A percentile compares a stretch with the other conserved stretches of the same genome.
phyloP scores from a whole-genome alignment of 768 basidiomycete species.

The Porphyrellus cyaneotinctus region DNA sequence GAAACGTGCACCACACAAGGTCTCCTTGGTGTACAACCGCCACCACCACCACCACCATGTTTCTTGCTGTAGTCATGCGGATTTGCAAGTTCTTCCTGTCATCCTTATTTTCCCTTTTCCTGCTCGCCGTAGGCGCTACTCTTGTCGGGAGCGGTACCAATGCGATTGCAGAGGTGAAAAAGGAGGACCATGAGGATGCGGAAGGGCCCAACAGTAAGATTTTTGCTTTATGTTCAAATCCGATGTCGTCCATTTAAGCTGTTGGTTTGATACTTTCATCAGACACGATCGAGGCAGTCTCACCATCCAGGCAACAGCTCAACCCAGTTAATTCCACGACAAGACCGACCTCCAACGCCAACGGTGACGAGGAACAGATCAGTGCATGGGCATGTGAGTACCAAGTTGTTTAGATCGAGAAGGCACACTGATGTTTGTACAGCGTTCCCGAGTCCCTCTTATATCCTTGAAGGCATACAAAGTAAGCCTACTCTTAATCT shows the following conservation, averaged over 20 bases:
- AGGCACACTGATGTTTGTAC: not conserved
- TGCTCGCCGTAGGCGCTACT: not conserved
- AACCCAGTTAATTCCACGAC: too few relatives aligned
- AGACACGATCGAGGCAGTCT: not conserved
- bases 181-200: not conserved
- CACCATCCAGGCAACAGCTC: too few relatives aligned
- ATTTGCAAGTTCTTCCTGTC: not conserved
- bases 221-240: not conserved
- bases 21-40: too few relatives aligned
- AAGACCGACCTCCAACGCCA: too few relatives aligned
- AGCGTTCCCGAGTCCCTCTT: not conserved
- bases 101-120: not conserved
- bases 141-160: not conserved
- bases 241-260: not conserved
- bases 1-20: too few relatives aligned
- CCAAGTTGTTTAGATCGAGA: not conserved
- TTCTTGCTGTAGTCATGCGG: not conserved
- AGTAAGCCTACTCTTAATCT: not conserved
- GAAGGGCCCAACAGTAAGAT: not conserved
- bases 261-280: not conserved
- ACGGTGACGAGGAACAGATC: too few relatives aligned
- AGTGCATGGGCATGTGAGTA: not conserved
- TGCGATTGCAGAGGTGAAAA: not conserved
- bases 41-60: not conserved
- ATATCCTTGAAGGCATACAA: not conserved